Evolutionary conservation across 352 stramenopile species (phyloP).

Genomic region (Phytophthora quininea): DNA sequence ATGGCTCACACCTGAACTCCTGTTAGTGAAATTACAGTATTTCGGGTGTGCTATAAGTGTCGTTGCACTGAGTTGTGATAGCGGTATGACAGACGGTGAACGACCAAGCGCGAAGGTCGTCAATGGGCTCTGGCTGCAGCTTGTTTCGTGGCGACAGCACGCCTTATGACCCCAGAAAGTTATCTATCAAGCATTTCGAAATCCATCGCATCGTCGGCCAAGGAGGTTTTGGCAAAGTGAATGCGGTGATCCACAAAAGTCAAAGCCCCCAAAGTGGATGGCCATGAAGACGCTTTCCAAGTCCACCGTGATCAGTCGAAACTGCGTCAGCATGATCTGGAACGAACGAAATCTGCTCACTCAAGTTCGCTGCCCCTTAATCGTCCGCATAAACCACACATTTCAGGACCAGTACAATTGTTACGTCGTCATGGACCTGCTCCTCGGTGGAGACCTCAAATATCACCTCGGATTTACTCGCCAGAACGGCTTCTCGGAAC

Average conservation of each 20-base stretch:
- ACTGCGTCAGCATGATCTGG: constrained; percentile 76
- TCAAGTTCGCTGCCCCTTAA: constrained; percentile 46
- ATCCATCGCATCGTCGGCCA: constrained; percentile 71
- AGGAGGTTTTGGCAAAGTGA: constrained; percentile 79
- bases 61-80: no score
- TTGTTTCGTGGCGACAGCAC: constrained; percentile 10
- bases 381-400: constrained; percentile 73
- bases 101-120: background rate
- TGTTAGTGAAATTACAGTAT: background rate
- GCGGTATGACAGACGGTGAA: background rate
- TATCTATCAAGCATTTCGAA: constrained; percentile 67
- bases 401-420: constrained; percentile 73
- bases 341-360: constrained; percentile 77
- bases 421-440: constrained; percentile 82
- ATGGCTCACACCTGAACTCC: no score
- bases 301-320: constrained; percentile 58
- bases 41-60: no score
- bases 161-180: constrained; percentile 43
- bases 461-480: constrained; percentile 59
- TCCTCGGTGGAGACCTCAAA: constrained; percentile 75
- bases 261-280: constrained; percentile 57
- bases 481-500: constrained; percentile 64
- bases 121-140: constrained; percentile 58
- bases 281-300: constrained; percentile 80
- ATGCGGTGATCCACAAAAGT: constrained; percentile 72